Conservation (phyloP, 306 rosid species). For the Ochetophila trinervis region DNA sequence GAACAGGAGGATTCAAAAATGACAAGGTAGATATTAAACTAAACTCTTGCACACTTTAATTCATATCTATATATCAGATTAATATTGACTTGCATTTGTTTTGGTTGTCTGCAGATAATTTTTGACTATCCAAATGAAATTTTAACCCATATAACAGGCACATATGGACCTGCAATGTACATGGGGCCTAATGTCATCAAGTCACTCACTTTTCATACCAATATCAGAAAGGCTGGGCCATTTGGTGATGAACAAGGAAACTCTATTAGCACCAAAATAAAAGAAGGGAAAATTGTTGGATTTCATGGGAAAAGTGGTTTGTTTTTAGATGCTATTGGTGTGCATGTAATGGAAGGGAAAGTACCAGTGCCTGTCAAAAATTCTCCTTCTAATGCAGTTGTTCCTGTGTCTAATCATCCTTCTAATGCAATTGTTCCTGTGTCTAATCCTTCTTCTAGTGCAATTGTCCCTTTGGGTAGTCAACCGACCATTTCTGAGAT, state of each 20-base stretch:
- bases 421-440: conserved; percentile 8
- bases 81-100: neutral
- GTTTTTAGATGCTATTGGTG: conserved; percentile 84
- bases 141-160: conserved; percentile 77
- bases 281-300: conserved; percentile 77
- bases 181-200: conserved; percentile 72
- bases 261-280: conserved; percentile 55
- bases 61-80: neutral
- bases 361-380: conserved; percentile 18
- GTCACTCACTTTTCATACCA: conserved; percentile 81
- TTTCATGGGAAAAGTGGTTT: conserved; percentile 83
- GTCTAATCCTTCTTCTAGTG: neutral
- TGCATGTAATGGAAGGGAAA: conserved; percentile 65
- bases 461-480: neutral
- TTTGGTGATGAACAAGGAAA: conserved; percentile 82
- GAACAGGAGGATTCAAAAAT: conserved; percentile 71
- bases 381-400: conserved; percentile 36
- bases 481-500: conserved; percentile 41
- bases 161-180: conserved; percentile 63
- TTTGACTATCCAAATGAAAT: conserved; percentile 78
- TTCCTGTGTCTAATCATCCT: conserved; percentile 13
- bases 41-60: neutral
- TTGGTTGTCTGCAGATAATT: conserved; percentile 46
- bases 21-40: conserved; percentile 56
- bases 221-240: conserved; percentile 60